Conservation (phyloP, 305 asterid species). For the Lippia alba region DNA sequence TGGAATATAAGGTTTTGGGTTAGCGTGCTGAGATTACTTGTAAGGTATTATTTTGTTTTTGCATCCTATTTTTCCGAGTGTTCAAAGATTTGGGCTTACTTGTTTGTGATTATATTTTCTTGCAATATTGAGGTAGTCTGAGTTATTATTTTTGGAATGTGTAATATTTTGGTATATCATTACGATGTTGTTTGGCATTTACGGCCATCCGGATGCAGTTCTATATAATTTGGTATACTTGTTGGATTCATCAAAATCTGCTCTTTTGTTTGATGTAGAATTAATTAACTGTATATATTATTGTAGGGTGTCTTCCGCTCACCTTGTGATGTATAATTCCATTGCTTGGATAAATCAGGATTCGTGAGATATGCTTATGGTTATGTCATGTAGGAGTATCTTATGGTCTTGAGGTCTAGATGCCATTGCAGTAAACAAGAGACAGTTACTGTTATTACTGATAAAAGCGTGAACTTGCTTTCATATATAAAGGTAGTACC, state of each 20-base stretch:
- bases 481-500: not conserved
- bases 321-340: conserved; percentile 2
- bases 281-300: not conserved
- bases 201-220: not conserved
- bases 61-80: not conserved
- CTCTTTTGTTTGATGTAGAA: conserved; percentile 15
- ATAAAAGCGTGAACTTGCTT: not conserved
- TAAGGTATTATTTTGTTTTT: conserved; percentile 50
- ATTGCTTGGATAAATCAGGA: conserved; percentile 11
- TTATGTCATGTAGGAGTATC: conserved; percentile 16
- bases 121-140: conserved; percentile 24
- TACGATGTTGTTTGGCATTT: conserved; percentile 6
- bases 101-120: conserved; percentile 20
- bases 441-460: conserved; percentile 9
- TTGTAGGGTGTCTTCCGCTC: conserved; percentile 6
- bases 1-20: conserved; percentile 48
- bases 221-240: conserved; percentile 7
- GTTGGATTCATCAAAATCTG: conserved; percentile 6
- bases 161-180: conserved; percentile 11
- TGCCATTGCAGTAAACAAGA: not conserved
- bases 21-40: conserved; percentile 36
- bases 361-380: conserved; percentile 6
- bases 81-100: not conserved
- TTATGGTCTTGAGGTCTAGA: conserved; percentile 14
- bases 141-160: conserved; percentile 24